phyloP scores from a whole-genome alignment of 2,329 filamentous ascomycete species.

The Botrytis byssoidea region DNA sequence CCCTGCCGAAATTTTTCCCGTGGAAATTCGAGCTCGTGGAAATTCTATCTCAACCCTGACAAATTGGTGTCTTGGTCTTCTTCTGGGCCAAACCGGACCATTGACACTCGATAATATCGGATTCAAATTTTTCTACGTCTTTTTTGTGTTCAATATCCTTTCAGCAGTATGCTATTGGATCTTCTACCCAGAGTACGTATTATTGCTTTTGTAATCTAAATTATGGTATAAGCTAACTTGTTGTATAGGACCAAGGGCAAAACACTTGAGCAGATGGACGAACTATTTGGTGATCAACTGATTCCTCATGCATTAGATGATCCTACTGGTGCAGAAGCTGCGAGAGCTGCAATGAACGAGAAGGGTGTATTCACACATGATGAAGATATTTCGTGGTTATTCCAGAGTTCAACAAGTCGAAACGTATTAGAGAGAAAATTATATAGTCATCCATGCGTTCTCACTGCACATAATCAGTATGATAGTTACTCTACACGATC shows the following conservation, averaged over 20 bases:
- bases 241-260: slow-evolving; percentile 37
- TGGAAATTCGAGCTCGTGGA: slow-evolving; percentile 51
- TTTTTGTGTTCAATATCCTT: background rate
- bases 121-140: slow-evolving; percentile 42
- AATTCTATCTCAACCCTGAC: slow-evolving; percentile 55
- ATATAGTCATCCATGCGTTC: too few species aligned
- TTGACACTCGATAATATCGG: slow-evolving; percentile 53
- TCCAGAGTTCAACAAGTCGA: background rate
- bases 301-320: slow-evolving; percentile 41
- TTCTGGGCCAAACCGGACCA: slow-evolving; percentile 51
- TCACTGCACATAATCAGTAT: background rate
- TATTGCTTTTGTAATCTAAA: slow-evolving; percentile 30
- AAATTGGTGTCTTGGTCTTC: slow-evolving; percentile 58
- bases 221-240: slow-evolving; percentile 33
- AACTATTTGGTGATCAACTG: slow-evolving; percentile 39
- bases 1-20: slow-evolving; percentile 57
- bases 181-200: slow-evolving; percentile 46
- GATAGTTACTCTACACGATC: background rate
- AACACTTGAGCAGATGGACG: slow-evolving; percentile 38
- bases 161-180: slow-evolving; percentile 45
- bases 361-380: background rate
- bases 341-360: slow-evolving; percentile 13
- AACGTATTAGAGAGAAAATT: too few species aligned
- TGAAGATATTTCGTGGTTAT: background rate
- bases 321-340: slow-evolving; percentile 36